phyloP scores from a whole-genome alignment of 495 filamentous ascomycete species.

The Hypoxylon rickii region DNA sequence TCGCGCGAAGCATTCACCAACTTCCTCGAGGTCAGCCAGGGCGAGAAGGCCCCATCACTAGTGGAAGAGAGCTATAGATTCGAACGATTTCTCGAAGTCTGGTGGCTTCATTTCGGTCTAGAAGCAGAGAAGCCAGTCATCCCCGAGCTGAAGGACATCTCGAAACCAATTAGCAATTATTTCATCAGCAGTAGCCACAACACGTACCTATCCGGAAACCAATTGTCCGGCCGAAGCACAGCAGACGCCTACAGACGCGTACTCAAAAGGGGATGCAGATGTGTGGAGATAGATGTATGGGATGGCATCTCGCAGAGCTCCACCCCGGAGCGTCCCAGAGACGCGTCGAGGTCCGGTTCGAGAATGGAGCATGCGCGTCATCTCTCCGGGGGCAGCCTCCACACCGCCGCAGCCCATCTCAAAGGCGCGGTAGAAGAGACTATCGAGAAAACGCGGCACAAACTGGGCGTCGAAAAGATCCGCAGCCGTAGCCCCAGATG shows the following conservation, averaged over 20 bases:
- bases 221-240: slow-evolving; percentile 78
- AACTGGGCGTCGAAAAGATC: slow-evolving; percentile 33
- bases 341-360: slow-evolving; percentile 15
- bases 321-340: slow-evolving; percentile 21
- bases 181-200: slow-evolving; percentile 94
- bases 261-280: slow-evolving; percentile 78
- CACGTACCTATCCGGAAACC: slow-evolving; percentile 89
- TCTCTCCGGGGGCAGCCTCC: slow-evolving; percentile 41
- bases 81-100: slow-evolving; percentile 49
- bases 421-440: slow-evolving; percentile 41
- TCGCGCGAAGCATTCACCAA: slow-evolving; percentile 39
- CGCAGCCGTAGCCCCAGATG: slow-evolving; percentile 44
- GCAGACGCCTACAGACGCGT: slow-evolving; percentile 76
- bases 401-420: slow-evolving; percentile 42
- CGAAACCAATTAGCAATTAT: slow-evolving; percentile 77
- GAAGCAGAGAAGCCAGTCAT: slow-evolving; percentile 35
- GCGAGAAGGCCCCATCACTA: slow-evolving; percentile 33
- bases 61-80: slow-evolving; percentile 43
- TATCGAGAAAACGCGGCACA: slow-evolving; percentile 37
- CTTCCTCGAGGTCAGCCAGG: slow-evolving; percentile 47
- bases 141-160: slow-evolving; percentile 38
- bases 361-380: slow-evolving; percentile 39
- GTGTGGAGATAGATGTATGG: slow-evolving; percentile 97
- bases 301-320: slow-evolving; percentile 63
- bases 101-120: slow-evolving; percentile 44